A percentile compares a stretch with the other conserved stretches of the same genome.
Conservation (phyloP, 148 eudicot genomes). For the Camellia lanceoleosa region DNA sequence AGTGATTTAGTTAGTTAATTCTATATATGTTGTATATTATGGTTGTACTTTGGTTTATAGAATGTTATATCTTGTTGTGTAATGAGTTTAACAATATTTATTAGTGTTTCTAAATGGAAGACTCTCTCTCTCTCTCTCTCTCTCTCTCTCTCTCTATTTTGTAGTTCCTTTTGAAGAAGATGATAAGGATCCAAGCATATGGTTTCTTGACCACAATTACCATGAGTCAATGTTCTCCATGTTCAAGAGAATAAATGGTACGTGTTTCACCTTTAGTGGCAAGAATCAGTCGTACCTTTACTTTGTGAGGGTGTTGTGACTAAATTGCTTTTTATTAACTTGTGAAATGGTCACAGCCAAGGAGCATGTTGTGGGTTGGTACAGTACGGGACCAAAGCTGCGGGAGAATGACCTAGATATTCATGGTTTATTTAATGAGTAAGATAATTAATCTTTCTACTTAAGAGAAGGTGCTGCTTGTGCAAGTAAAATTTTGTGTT, state of each 20-base stretch:
- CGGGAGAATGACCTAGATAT: constrained; percentile 81
- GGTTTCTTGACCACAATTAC: constrained; percentile 97
- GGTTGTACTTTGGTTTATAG: background rate
- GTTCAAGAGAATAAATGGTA: constrained; percentile 89
- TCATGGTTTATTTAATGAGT: constrained; percentile 86
- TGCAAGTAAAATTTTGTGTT: background rate
- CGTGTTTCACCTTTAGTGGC: background rate
- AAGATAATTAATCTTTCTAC: constrained; percentile 26
- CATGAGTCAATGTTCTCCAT: constrained; percentile 91
- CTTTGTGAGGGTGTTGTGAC: background rate
- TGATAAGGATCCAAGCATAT: constrained; percentile 82
- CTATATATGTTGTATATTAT: too few species aligned
- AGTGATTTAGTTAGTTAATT: too few species aligned
- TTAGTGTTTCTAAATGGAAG: background rate
- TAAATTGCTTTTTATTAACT: background rate
- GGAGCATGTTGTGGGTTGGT: constrained; percentile 99
- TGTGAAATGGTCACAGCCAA: constrained; percentile 47
- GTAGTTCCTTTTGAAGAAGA: constrained; percentile 81
- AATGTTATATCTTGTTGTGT: background rate
- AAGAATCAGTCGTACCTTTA: background rate
- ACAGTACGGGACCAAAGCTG: constrained; percentile 95
- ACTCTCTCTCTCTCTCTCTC: background rate
- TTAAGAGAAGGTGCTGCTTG: background rate
- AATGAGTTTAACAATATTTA: too few species aligned
- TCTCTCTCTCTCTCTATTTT: background rate